These are phyloP conservation scores for Mesostigma viride DNA, from an alignment of 139 green algal genomes.

Conservation along the genomic window DNA sequence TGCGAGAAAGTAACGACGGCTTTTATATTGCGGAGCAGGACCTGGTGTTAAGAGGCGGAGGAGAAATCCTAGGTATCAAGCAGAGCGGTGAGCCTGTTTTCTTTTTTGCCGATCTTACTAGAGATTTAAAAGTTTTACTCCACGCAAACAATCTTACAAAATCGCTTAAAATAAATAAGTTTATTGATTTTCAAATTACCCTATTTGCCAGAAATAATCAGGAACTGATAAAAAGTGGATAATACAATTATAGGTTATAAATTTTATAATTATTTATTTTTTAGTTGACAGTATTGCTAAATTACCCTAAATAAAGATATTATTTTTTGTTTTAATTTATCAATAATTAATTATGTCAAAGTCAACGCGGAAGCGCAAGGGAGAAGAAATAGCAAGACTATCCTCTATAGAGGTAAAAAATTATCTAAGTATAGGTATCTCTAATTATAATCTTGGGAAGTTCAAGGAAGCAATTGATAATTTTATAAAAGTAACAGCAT, in stretches of 20 bases:
- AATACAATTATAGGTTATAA: constrained; percentile 16
- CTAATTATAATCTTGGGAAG: too few relatives aligned
- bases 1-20: constrained; percentile 53
- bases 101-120: too few relatives aligned
- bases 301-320: constrained; percentile 31
- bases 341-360: too few relatives aligned
- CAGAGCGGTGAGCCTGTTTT: neutral
- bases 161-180: constrained; percentile 20
- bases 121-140: constrained; percentile 27
- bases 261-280: constrained; percentile 28
- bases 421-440: too few relatives aligned
- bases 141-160: constrained; percentile 36
- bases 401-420: constrained; percentile 24
- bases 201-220: constrained; percentile 16
- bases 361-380: too few relatives aligned
- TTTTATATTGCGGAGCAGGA: constrained; percentile 70
- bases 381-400: constrained; percentile 29
- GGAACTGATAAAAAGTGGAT: constrained; percentile 2
- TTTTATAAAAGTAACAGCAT: too few relatives aligned
- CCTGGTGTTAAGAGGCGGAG: constrained; percentile 48
- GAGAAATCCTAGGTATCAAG: constrained; percentile 43
- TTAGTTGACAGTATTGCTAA: constrained; percentile 20
- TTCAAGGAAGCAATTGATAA: too few relatives aligned
- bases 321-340: constrained; percentile 30
- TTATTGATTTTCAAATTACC: constrained; percentile 16